Evolutionary conservation across 208 protist genomes (phyloP).

Genomic region (Trypanosoma brucei): DNA sequence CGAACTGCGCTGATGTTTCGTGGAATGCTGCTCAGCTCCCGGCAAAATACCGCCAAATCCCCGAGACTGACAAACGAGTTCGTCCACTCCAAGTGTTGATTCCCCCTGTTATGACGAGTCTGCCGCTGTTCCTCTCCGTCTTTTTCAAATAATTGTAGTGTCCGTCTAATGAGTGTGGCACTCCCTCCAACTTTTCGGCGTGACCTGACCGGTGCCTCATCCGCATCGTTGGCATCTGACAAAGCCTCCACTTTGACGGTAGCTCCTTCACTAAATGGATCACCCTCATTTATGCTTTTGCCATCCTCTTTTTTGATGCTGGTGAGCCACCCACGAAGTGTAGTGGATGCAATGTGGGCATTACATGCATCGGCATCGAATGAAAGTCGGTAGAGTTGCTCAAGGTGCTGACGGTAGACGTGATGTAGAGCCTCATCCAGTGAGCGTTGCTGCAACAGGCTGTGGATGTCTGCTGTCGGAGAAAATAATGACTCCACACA

Average conservation of each 20-base stretch:
- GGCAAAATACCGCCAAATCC: constrained; percentile 15
- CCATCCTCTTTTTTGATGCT: constrained; percentile 6
- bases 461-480: constrained; percentile 10
- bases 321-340: constrained; percentile 26
- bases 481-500: constrained; percentile 21
- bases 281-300: neutral
- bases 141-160: constrained; percentile 7
- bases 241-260: neutral
- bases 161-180: constrained; percentile 12
- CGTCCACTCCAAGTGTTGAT: neutral
- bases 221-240: neutral
- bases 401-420: constrained; percentile 18
- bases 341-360: constrained; percentile 19
- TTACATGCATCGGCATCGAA: constrained; percentile 25
- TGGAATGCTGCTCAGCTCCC: constrained; percentile 2
- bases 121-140: constrained; percentile 2
- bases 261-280: neutral
- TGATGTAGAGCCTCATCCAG: constrained; percentile 15
- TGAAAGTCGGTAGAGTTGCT: constrained; percentile 20
- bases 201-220: neutral
- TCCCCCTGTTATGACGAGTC: neutral
- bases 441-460: constrained; percentile 12
- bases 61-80: neutral
- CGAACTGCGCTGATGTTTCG: neutral
- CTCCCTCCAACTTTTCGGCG: constrained; percentile 7